Evolutionary conservation across 2,329 filamentous ascomycete genomes (phyloP), one percentile per base, ranked within the genome.

Genomic region (Fusarium solani-melongenae): DNA sequence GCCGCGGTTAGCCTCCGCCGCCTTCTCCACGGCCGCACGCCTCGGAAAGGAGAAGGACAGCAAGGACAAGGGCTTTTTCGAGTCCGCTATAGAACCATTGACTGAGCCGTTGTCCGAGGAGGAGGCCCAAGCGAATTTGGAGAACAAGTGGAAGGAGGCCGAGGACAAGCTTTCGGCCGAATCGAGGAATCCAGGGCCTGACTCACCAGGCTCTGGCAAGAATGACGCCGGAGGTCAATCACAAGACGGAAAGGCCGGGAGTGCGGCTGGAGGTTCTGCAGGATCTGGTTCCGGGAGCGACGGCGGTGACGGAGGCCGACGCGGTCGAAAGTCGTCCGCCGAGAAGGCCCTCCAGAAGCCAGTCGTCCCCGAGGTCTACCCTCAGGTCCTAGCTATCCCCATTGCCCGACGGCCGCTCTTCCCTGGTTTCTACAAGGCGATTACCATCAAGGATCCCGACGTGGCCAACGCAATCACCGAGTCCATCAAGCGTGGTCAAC

Each of bases 401-500:
- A 98, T 99, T 78, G 93, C 94, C 31, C 95, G 97, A 82, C 90
- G 96, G 62, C 96, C 96, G 12, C 86, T 99, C 14, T 99, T 98
- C 83, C 96, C 96, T 1, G 96, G 96, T 2, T 99, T 98, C 84
- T 99, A 99, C 86, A 99, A 99, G 84, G 96, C 96, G 11, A 96
- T 99, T 76, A 99, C 96, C 5, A 97, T 99, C 76, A 92, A 94
- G 80, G 95, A 99, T 79, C 94, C 93, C 20, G 93, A 96, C 77
- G 96, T 99, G 38, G 93, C 95, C 15, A 91, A 92, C 41, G 96
- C 96, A 24, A 97, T 99, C 75, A 93, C 95, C 67, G 97, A 99
- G 81, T 96, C 98, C 88, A 94, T 98, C 81, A 98, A 97, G 87
- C 90, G 96, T 61, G 96, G 96, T 1, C 97, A 99, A 82, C 97